These are phyloP conservation scores for Dioscorea zingiberensis DNA, from an alignment of 106 monocot species.

Conservation along the genomic window DNA sequence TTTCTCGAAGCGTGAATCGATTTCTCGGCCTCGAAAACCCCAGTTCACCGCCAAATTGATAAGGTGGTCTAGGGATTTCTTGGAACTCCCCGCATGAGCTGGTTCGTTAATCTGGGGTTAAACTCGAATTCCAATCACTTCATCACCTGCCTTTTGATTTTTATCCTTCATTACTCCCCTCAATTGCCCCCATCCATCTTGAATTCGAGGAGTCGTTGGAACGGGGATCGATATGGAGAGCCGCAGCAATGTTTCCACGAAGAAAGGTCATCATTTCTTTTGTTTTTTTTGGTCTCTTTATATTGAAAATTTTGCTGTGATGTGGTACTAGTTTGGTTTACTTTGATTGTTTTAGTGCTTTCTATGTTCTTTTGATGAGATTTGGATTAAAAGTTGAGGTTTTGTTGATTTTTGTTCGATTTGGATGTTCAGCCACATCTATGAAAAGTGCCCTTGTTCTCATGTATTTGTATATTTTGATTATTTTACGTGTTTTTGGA, in stretches of 20 bases:
- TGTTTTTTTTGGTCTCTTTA: not conserved
- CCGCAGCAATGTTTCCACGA: conserved; percentile 18
- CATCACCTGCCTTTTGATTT: conserved; percentile 79
- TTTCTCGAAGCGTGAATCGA: too few relatives aligned
- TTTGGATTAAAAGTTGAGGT: not conserved
- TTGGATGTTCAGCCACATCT: too few relatives aligned
- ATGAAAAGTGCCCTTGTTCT: too few relatives aligned
- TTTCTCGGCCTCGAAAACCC: too few relatives aligned
- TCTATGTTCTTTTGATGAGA: not conserved
- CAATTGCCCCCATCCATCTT: conserved; percentile 43
- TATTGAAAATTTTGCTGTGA: not conserved
- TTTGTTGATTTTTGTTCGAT: not conserved
- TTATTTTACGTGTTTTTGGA: too few relatives aligned
- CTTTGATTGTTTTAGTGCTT: too few relatives aligned
- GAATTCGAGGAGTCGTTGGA: conserved; percentile 37
- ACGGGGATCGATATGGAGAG: conserved; percentile 38
- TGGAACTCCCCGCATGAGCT: conserved; percentile 63
- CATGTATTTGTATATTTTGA: too few relatives aligned
- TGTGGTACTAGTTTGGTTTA: too few relatives aligned
- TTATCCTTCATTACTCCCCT: conserved; percentile 71
- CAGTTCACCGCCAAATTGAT: too few relatives aligned
- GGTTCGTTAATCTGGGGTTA: conserved; percentile 63
- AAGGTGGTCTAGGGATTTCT: too few relatives aligned
- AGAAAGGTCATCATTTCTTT: conserved; percentile 14
- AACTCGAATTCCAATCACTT: conserved; percentile 91